Base-by-base conservation (phyloP, 768 basidiomycete species). In the Albatrellus ellisii region DNA sequence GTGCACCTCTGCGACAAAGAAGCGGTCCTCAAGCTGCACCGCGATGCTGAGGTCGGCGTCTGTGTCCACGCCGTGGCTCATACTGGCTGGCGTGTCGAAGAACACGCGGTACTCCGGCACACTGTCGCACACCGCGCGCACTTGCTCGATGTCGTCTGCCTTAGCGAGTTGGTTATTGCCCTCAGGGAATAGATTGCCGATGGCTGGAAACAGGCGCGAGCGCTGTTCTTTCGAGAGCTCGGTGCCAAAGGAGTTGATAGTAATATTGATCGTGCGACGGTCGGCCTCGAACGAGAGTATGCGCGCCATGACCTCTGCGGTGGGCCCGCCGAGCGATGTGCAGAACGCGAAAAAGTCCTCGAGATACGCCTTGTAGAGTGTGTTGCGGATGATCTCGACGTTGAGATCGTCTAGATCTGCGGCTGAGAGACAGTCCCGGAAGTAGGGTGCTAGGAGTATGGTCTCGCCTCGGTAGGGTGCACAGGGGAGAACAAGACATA, bases 301-400 rank as follows among this genome's bases (percentile, higher is more conserved):
- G 28, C 70, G 72, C 46, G 82, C 75, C 95, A 98, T 98, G 50
- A 90, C 77, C 33, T 94, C 90, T 11, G 76, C 70, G 3, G 95
- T 97, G 0, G 95, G 87, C 8, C 75, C 72, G 31, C 88, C 82
- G 26, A 97, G 66, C 6, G 81, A 76, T 35, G 70, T 63, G 56
- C 79, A 84, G 62, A 83, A 98, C 49, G 70, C 60, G 66, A 91
- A 75, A 60, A 99, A 99, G 61, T 99, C 95, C 59, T 98, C 94
- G 44, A 99, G 81, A 63, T 99, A 99, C 14, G 91, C 83, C 61
- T 95, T 97, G 74, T 98, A 98, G 26, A 99, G 83, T 1, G 94
- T 92, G 65, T 98, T 98, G 33, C 95, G 88, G 62, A 99, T 92
- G 63, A 99, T 95, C 67, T 99, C 95, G 56, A 99, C 98, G 68